phyloP scores from a whole-genome alignment of 2,329 filamentous ascomycete genomes.

The Fusarium mexicanum region DNA sequence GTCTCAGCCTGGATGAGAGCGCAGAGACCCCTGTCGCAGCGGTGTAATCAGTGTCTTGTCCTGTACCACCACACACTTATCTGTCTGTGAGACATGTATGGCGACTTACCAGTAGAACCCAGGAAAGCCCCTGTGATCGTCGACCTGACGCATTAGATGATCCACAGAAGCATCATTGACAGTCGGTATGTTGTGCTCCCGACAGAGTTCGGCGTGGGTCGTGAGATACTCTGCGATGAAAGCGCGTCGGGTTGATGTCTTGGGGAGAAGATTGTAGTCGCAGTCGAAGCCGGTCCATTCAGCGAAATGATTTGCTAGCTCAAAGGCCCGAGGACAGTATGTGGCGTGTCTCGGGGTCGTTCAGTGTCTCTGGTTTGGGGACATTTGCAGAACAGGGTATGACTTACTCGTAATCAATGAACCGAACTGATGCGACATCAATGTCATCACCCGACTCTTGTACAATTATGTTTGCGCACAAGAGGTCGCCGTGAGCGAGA shows the following conservation, averaged over 20 bases:
- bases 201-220: slow-evolving; percentile 3
- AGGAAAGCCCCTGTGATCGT: slow-evolving; percentile 33
- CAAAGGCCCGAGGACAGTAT: slow-evolving; percentile 36
- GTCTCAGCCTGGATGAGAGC: slow-evolving; percentile 39
- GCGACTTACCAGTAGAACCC: slow-evolving; percentile 38
- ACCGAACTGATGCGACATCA: slow-evolving; percentile 23
- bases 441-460: slow-evolving; percentile 10
- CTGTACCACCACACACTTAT: not conserved
- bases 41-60: not conserved
- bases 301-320: slow-evolving; percentile 38
- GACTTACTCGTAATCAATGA: slow-evolving; percentile 40
- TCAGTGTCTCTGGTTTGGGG: not conserved
- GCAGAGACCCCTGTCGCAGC: slow-evolving; percentile 32
- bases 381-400: not conserved
- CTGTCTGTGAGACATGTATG: not conserved
- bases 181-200: not conserved
- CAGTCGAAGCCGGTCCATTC: slow-evolving; percentile 38
- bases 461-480: slow-evolving; percentile 37
- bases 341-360: slow-evolving; percentile 32
- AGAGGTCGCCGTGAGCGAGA: slow-evolving; percentile 35
- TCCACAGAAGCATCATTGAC: slow-evolving; percentile 26
- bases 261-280: slow-evolving; percentile 26
- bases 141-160: slow-evolving; percentile 28
- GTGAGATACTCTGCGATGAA: slow-evolving; percentile 33
- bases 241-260: slow-evolving; percentile 21